These are phyloP conservation scores for Podosphaera fusca DNA, from an alignment of 2,329 filamentous ascomycete species.

Conservation along the genomic window DNA sequence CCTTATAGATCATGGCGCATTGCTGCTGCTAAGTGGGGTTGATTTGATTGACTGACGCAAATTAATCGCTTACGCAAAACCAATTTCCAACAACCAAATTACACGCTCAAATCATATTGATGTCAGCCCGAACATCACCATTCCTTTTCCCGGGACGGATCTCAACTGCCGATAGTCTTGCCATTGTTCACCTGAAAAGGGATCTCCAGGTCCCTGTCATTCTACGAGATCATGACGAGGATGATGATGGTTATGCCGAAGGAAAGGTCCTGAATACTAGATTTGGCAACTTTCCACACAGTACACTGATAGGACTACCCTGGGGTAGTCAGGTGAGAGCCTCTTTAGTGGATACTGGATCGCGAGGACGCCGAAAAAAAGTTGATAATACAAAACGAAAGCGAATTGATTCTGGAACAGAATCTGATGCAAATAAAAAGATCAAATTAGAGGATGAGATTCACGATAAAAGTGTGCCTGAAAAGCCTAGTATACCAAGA, in stretches of 20 bases:
- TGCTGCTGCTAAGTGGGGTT: neutral
- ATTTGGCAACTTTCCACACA: constrained; percentile 77
- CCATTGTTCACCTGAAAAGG: constrained; percentile 71
- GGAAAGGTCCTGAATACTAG: constrained; percentile 72
- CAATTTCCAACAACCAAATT: neutral
- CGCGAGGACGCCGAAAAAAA: constrained; percentile 51
- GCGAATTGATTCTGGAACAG: constrained; percentile 17
- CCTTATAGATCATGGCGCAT: neutral
- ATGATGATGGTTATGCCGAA: constrained; percentile 49
- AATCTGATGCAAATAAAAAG: constrained; percentile 5
- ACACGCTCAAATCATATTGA: constrained; percentile 2
- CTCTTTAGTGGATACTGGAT: constrained; percentile 75
- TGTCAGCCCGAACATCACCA: constrained; percentile 30
- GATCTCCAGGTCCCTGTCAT: constrained; percentile 63
- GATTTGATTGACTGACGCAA: neutral
- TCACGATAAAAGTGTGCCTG: constrained; percentile 9
- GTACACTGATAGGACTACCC: constrained; percentile 49
- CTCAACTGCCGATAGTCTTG: constrained; percentile 43
- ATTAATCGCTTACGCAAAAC: neutral
- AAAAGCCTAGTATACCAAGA: constrained; percentile 12
- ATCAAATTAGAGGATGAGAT: constrained; percentile 3
- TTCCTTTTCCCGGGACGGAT: constrained; percentile 50
- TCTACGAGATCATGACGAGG: constrained; percentile 35
- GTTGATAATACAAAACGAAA: constrained; percentile 26
- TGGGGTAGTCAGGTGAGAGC: constrained; percentile 89